These are phyloP conservation scores for Porphyra umbilicalis DNA, from an alignment of 31 red algal genomes.

Conservation along the genomic window DNA sequence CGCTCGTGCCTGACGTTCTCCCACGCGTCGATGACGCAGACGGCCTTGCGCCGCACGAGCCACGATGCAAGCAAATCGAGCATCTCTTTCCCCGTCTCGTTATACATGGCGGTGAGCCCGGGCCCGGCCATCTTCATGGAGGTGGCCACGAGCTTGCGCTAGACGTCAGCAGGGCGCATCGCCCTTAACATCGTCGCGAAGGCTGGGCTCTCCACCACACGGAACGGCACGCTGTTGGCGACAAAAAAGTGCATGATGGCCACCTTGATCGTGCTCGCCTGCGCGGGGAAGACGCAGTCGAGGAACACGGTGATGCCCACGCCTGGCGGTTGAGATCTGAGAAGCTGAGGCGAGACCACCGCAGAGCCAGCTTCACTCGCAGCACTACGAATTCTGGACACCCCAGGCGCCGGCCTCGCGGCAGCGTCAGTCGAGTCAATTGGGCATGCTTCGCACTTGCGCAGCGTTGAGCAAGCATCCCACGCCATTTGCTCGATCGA, in stretches of 20 bases:
- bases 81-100: too few species aligned
- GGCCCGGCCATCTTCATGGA: not conserved
- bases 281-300: too few species aligned
- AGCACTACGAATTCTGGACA: too few species aligned
- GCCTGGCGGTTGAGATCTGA: too few species aligned
- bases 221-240: not conserved
- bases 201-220: not conserved
- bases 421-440: too few species aligned
- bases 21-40: not conserved
- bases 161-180: not conserved
- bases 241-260: not conserved
- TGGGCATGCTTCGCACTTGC: too few species aligned
- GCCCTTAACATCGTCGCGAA: not conserved
- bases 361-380: too few species aligned
- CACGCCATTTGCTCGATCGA: too few species aligned
- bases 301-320: too few species aligned
- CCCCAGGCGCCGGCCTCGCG: too few species aligned
- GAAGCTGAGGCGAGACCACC: too few species aligned
- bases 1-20: not conserved
- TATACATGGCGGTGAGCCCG: not conserved
- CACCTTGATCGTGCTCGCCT: not conserved
- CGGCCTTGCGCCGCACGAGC: not conserved
- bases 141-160: not conserved
- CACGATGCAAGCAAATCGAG: not conserved
- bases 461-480: too few species aligned